These are phyloP conservation scores for Vaccinium vitisidaea DNA, from an alignment of 148 eudicot genomes.

Conservation along the genomic window DNA sequence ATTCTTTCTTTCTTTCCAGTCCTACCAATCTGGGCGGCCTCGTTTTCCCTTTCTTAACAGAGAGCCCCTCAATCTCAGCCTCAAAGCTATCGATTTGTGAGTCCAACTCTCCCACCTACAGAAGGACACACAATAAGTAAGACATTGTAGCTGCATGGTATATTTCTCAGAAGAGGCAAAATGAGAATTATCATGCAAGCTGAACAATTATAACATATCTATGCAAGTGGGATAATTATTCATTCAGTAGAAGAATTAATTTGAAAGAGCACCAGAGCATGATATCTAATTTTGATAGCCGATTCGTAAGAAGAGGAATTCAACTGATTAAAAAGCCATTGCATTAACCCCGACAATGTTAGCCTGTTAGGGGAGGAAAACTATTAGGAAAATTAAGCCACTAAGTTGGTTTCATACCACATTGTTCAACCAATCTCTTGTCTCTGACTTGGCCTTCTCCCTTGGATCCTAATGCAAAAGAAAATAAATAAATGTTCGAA, in stretches of 20 bases:
- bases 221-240: not conserved
- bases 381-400: not conserved
- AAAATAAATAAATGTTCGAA: not conserved
- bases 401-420: slow-evolving; percentile 55
- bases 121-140: slow-evolving; percentile 20
- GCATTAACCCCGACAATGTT: not conserved
- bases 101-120: slow-evolving; percentile 85
- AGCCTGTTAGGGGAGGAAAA: not conserved
- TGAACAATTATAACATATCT: not conserved
- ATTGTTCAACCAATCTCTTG: slow-evolving; percentile 97
- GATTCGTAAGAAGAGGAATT: not conserved
- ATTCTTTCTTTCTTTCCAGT: slow-evolving; percentile 5
- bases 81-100: slow-evolving; percentile 96
- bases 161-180: not conserved
- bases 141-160: not conserved
- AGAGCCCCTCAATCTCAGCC: slow-evolving; percentile 95
- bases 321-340: not conserved
- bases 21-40: slow-evolving; percentile 99
- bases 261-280: not conserved
- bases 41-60: slow-evolving; percentile 93
- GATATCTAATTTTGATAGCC: not conserved
- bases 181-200: not conserved
- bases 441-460: slow-evolving; percentile 98
- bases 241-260: not conserved
- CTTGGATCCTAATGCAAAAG: slow-evolving; percentile 69